These are phyloP conservation scores for Penicillium frequentans DNA, from an alignment of 2,329 filamentous ascomycete species.

Conservation along the genomic window DNA sequence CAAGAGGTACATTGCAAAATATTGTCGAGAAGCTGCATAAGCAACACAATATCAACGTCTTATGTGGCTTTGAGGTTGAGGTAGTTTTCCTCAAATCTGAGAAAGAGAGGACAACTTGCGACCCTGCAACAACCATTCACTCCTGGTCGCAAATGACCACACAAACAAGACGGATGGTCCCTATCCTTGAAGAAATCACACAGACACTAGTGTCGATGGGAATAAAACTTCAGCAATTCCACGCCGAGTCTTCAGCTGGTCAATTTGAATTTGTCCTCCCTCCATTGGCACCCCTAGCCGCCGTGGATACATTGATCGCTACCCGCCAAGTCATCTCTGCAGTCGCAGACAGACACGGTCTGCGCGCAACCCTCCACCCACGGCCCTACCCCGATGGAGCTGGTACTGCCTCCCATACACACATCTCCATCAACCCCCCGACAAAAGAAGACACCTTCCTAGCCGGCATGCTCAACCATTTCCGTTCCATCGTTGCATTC, in stretches of 20 bases:
- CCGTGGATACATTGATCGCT: constrained; percentile 71
- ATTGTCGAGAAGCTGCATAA: constrained; percentile 54
- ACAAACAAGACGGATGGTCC: constrained; percentile 57
- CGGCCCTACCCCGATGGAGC: constrained; percentile 58
- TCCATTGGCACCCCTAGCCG: constrained; percentile 61
- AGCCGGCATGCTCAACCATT: constrained; percentile 66
- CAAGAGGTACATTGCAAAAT: constrained; percentile 61
- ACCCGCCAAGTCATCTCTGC: constrained; percentile 68
- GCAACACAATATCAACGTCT: constrained; percentile 57
- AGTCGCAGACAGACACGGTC: constrained; percentile 61
- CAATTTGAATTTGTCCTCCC: constrained; percentile 78
- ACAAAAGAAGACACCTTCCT: constrained; percentile 64
- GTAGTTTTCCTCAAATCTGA: constrained; percentile 65
- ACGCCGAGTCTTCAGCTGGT: constrained; percentile 70
- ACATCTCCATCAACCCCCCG: constrained; percentile 57
- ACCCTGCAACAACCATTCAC: constrained; percentile 62
- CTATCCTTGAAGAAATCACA: constrained; percentile 66
- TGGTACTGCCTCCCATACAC: constrained; percentile 68
- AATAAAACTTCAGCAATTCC: constrained; percentile 70
- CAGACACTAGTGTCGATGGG: constrained; percentile 59
- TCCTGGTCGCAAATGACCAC: constrained; percentile 69
- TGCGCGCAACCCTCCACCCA: constrained; percentile 72
- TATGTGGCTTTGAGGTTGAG: constrained; percentile 80
- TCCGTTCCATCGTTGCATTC: constrained; percentile 68
- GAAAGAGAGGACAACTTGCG: constrained; percentile 32